These are phyloP conservation scores for Xerocomus spinulosus DNA, from an alignment of 768 basidiomycete genomes.

Conservation along the genomic window DNA sequence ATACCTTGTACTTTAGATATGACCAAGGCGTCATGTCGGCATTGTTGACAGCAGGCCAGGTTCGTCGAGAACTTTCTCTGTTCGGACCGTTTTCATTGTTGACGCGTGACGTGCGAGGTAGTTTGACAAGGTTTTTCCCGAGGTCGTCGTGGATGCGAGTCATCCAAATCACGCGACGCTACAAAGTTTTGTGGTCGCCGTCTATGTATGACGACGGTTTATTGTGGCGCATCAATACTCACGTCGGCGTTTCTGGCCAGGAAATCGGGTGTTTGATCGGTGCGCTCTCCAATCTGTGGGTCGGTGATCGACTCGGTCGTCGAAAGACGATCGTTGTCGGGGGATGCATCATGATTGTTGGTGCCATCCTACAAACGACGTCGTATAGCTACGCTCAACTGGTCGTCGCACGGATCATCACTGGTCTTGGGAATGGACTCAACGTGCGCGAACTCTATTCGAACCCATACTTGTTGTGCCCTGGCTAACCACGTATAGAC, in stretches of 20 bases:
- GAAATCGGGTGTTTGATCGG: conserved; percentile 64
- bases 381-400: conserved; percentile 58
- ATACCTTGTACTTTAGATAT: conserved; percentile 37
- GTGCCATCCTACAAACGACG: conserved; percentile 56
- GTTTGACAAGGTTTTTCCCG: conserved; percentile 57
- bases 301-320: conserved; percentile 57
- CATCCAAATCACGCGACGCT: conserved; percentile 46
- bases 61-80: conserved; percentile 13
- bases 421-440: conserved; percentile 62
- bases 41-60: conserved; percentile 52
- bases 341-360: conserved; percentile 55
- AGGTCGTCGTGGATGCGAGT: conserved; percentile 42
- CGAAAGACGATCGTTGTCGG: conserved; percentile 55
- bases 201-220: conserved; percentile 40
- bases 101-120: conserved; percentile 23
- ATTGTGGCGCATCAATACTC: neutral
- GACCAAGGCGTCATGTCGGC: conserved; percentile 74
- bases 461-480: too few relatives aligned
- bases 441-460: conserved; percentile 35
- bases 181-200: conserved; percentile 55
- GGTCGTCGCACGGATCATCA: conserved; percentile 55
- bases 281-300: conserved; percentile 57
- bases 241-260: conserved; percentile 25
- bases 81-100: neutral
- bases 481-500: conserved; percentile 37